Evolutionary conservation across 2,329 filamentous ascomycete species (phyloP), one percentile per base, ranked within the genome.

Genomic region (Beauveria australis): DNA sequence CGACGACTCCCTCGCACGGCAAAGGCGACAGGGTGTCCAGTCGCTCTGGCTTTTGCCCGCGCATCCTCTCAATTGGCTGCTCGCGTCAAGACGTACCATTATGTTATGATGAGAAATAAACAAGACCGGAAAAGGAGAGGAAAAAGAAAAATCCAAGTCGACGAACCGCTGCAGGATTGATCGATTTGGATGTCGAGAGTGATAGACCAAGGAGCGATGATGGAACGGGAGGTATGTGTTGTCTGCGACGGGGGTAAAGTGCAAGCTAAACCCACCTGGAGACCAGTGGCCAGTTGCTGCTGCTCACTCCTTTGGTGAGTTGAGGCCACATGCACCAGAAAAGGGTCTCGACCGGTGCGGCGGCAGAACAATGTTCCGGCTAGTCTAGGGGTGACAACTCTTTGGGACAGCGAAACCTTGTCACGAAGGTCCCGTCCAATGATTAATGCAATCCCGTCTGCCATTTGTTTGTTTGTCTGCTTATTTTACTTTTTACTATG

Each of bases 241-340:
- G 12, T 41, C 22, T 33, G 51, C 49, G 43, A 51, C 55, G 60
- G 52, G 62, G 51, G 59, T 63, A 52, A 53, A 60, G 54, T 57
- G 62, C 60, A 58, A 60, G 58, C 40, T 62, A 54, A 37, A 44
- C 53, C 49, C 6, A 40, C 18, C 19, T 30, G 24, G 5, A n/a
- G 14, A 16, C 33, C 33, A 37, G 14, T 16, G 33, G 33, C 12
- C 44, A 48, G 28, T 24, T 19, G 30, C 49, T 41, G 43, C 30
- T 2, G 28, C 28, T 30, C 59, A 64, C 43, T 5, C 18, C 43
- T 22, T 19, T 22, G 62, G 62, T 64, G 67, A 74, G 71, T 76
- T 76, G 70, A 77, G 75, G 75, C 75, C 75, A 77, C 74, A 72
- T 75, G 56, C 48, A 59, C 75, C 75, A 65, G 74, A 67, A 73